Evolutionary conservation across 2,329 filamentous ascomycete genomes (phyloP), one percentile per base, ranked within the genome.

Genomic region (Trichoderma sp.): DNA sequence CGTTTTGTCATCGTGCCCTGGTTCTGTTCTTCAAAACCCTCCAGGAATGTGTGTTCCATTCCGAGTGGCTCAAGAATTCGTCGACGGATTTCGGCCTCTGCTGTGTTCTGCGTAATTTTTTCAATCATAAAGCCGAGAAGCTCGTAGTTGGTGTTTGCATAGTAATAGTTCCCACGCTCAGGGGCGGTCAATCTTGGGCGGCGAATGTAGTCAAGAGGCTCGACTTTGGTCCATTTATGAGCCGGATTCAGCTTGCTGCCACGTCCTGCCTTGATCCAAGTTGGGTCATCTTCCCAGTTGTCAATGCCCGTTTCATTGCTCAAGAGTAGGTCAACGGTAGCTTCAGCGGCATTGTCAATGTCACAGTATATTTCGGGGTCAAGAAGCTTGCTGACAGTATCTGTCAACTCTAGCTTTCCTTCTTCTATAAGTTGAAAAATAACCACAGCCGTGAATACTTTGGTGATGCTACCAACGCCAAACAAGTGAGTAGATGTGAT

Each of bases 391-490:
- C 66, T 55, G 47, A 73, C 69, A 8, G 69, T 70, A 12, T 73
- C 73, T 4, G 69, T 66, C 36, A 73, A 28, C 1, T 47, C 58
- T 4, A 74, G 50, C 62, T 70, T 74, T n/a, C 72, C 69, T 15
- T 74, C 69, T 58, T 74, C 73, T 8, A 71, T 59, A 28, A 74
- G 73, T 59, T 74, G 73, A 6, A 74, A 63, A 23, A 74, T 39
- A 11, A 74, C 71, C 4, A 72, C 70, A 5, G 73, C 66, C 6
- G 69, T 64, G 17, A 74, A 73, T n/a, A 74, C 69, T n/a, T 74
- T 74, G 47, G 73, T 74, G 36, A 74, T 73, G 66, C 71, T 73
- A 34, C 73, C 73, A 43, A 74, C 53, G 23, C 73, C 73, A 64
- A 74, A 72, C n/a, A 69, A 30, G 28, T 74, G 71, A 59, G 50